Percentiles rank a stretch among this genome's conserved stretches.
phyloP scores from a whole-genome alignment of 169 alveolate genomes.

The Amoebophrya sp. region DNA sequence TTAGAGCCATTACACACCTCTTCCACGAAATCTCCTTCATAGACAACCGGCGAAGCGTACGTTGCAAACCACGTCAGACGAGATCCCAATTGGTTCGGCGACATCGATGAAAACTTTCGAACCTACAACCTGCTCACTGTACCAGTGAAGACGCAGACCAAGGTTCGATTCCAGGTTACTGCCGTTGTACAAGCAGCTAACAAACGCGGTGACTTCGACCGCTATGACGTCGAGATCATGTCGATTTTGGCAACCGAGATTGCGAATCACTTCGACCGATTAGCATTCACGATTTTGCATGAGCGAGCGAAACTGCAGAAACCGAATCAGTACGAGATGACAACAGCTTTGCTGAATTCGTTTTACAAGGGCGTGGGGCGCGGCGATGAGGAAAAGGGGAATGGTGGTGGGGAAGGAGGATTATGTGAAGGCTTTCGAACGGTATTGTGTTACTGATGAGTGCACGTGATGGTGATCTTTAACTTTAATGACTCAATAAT shows the following conservation, averaged over 20 bases:
- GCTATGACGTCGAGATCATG: constrained; percentile 12
- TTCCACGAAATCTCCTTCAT: too few relatives aligned
- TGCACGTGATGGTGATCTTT: too few relatives aligned
- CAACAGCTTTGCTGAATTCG: neutral
- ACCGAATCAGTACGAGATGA: neutral
- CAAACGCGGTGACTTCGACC: neutral
- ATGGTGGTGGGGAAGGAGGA: too few relatives aligned
- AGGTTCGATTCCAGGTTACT: neutral
- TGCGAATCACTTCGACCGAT: neutral
- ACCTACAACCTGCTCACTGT: neutral
- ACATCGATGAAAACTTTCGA: neutral
- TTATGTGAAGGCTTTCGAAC: too few relatives aligned
- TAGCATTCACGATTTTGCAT: neutral
- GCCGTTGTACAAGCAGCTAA: neutral
- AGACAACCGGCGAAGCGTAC: neutral
- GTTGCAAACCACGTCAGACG: neutral
- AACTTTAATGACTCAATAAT: too few relatives aligned
- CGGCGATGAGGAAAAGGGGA: too few relatives aligned
- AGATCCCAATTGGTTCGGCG: neutral
- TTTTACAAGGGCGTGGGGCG: neutral
- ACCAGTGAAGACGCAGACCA: neutral
- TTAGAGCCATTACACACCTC: too few relatives aligned
- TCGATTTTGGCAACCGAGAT: neutral
- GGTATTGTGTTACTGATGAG: too few relatives aligned
- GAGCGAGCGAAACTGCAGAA: neutral